Evolutionary conservation across 345 rosid genomes (phyloP), one percentile per base, ranked within the genome.

Genomic region (Rhizophora apiculata): DNA sequence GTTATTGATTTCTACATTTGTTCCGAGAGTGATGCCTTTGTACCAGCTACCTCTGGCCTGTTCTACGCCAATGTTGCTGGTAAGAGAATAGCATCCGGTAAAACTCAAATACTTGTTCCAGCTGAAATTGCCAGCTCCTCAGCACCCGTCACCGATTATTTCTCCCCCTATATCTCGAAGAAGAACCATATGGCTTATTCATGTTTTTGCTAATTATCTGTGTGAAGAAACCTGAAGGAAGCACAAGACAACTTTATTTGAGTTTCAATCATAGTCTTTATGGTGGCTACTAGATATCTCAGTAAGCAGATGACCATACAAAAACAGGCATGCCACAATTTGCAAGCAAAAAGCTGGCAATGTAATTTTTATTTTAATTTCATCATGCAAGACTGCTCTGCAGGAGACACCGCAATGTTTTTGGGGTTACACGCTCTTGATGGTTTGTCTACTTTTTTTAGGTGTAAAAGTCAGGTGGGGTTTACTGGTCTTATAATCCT

Each of bases 11-110:
- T 85, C 88, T 82, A 95, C 87, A 68, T 95, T 37, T 90, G 97
- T 72, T 81, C 96, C n/a, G 76, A 72, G 60, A 95, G 99, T 31
- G 94, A 92, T 59, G 91, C 89, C 51, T 92, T 92, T 64, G 96
- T 95, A 20, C 99, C 98, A 4, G 97, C 98, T 56, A 90, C 92
- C 79, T 89, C 99, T 0, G 98, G 99, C 71, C 82, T 95, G 54
- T 95, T 95, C 81, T 95, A 95, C 22, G 92, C 98, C 69, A 95
- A 95, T 78, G 92, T 88, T 67, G 99, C 89, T 3, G 99, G 98
- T 22, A 92, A 90, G 78, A 89, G 99, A 81, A 87, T 95, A 79
- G 97, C 94, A 62, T 78, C 86, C 15, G 96, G 97, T 29, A 95
- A 82, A 84, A 76, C 87, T 60, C 97, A 95, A 64, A 87, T 92